These are phyloP conservation scores for Wickerhamiella galacta DNA, from an alignment of 805 yeast species.

Conservation along the genomic window DNA sequence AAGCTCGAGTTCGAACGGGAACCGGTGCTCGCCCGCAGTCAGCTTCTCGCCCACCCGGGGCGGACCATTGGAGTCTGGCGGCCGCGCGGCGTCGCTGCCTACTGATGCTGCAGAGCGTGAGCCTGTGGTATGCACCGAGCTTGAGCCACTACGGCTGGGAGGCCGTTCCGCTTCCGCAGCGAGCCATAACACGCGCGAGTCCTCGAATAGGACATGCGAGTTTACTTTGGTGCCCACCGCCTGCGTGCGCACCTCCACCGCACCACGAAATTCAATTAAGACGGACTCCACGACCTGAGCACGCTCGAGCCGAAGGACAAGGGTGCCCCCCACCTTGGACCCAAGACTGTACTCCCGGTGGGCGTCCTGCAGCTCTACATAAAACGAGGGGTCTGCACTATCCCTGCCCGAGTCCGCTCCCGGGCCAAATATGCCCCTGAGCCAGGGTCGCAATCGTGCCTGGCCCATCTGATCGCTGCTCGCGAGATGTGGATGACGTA, in stretches of 20 bases:
- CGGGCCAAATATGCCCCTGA: too few relatives aligned
- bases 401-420: neutral
- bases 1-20: constrained; percentile 71
- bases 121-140: too few relatives aligned
- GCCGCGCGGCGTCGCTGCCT: too few relatives aligned
- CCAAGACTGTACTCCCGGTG: constrained; percentile 70
- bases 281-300: constrained; percentile 14
- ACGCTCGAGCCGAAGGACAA: constrained; percentile 18
- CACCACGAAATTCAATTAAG: constrained; percentile 17
- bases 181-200: too few relatives aligned
- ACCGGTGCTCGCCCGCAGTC: constrained; percentile 56
- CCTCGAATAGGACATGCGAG: neutral
- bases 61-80: constrained; percentile 10
- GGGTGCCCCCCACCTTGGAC: constrained; percentile 30
- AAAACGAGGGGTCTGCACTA: constrained; percentile 58
- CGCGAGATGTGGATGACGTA: too few relatives aligned
- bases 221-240: neutral
- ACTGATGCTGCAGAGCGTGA: too few relatives aligned
- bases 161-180: too few relatives aligned
- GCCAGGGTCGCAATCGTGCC: too few relatives aligned
- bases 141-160: too few relatives aligned
- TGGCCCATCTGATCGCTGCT: too few relatives aligned
- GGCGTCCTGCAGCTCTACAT: constrained; percentile 54
- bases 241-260: constrained; percentile 7
- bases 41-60: constrained; percentile 7